Conservation (phyloP, 768 basidiomycete genomes). For the Chalciporus pseudorubinellus region DNA sequence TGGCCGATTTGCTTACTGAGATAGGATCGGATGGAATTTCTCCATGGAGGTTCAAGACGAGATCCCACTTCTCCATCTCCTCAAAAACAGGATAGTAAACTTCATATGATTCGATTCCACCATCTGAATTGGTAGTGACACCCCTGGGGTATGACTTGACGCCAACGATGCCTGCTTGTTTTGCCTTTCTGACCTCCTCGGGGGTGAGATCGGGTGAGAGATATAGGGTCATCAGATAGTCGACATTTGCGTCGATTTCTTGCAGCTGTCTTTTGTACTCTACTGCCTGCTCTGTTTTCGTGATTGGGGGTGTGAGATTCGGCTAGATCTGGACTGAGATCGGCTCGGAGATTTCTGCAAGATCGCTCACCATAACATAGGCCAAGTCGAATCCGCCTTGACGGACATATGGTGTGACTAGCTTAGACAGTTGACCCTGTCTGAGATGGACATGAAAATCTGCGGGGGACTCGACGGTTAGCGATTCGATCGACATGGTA, state of each 20-base stretch:
- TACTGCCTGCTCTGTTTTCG: slow-evolving; percentile 74
- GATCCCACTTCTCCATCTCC: slow-evolving; percentile 88
- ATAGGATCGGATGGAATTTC: slow-evolving; percentile 88
- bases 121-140: slow-evolving; percentile 95
- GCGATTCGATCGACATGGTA: slow-evolving; percentile 22
- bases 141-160: slow-evolving; percentile 98
- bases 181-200: slow-evolving; percentile 86
- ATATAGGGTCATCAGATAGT: slow-evolving; percentile 96
- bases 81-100: slow-evolving; percentile 90
- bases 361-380: slow-evolving; percentile 85
- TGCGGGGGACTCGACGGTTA: slow-evolving; percentile 54
- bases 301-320: slow-evolving; percentile 88
- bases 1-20: slow-evolving; percentile 38
- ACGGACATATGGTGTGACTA: slow-evolving; percentile 88
- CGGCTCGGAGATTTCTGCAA: slow-evolving; percentile 9
- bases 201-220: slow-evolving; percentile 90
- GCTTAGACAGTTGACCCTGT: slow-evolving; percentile 74
- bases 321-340: slow-evolving; percentile 52
- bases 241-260: slow-evolving; percentile 68
- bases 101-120: slow-evolving; percentile 95
- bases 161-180: slow-evolving; percentile 76
- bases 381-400: slow-evolving; percentile 87
- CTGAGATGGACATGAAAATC: slow-evolving; percentile 98
- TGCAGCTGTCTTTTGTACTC: slow-evolving; percentile 76
- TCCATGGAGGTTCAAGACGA: slow-evolving; percentile 96